Conservation (phyloP, 2,329 filamentous ascomycete genomes). For the Cytospora schulzeri region DNA sequence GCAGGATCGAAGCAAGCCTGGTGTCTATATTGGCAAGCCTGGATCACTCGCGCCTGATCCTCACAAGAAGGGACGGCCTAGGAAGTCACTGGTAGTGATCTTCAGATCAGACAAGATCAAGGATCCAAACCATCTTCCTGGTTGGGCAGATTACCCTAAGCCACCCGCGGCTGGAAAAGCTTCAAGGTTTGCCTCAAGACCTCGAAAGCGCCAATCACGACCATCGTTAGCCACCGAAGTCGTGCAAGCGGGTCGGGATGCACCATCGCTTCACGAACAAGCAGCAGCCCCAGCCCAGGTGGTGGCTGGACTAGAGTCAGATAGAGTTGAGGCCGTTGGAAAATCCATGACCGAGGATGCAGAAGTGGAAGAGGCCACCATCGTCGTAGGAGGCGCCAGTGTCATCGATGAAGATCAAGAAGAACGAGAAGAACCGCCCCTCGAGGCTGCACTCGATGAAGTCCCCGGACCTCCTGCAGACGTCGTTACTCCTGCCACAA, state of each 20-base stretch:
- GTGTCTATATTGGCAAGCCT: slow-evolving; percentile 34
- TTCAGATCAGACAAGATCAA: slow-evolving; percentile 37
- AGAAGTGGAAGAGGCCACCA: neutral
- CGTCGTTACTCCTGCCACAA: neutral
- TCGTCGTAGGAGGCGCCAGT: slow-evolving; percentile 2
- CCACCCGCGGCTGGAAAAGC: neutral
- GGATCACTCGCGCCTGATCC: slow-evolving; percentile 33
- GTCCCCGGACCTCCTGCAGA: neutral
- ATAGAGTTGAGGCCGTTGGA: neutral
- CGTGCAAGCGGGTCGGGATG: neutral
- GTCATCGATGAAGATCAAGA: neutral
- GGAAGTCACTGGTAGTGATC: slow-evolving; percentile 37
- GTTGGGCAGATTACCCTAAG: slow-evolving; percentile 20
- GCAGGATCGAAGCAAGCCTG: slow-evolving; percentile 22
- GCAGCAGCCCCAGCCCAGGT: neutral
- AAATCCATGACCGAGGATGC: neutral
- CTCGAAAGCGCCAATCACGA: slow-evolving; percentile 1
- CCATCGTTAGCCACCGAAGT: neutral
- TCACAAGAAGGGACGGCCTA: slow-evolving; percentile 35
- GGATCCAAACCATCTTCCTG: slow-evolving; percentile 26
- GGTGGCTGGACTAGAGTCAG: neutral
- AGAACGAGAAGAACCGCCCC: neutral
- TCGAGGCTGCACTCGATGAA: neutral
- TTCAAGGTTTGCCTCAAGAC: neutral
- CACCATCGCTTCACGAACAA: neutral